Percentiles rank a stretch among this genome's conserved stretches.
phyloP scores from a whole-genome alignment of 2,329 filamentous ascomycete species.

The Emergomyces pasteurianus region DNA sequence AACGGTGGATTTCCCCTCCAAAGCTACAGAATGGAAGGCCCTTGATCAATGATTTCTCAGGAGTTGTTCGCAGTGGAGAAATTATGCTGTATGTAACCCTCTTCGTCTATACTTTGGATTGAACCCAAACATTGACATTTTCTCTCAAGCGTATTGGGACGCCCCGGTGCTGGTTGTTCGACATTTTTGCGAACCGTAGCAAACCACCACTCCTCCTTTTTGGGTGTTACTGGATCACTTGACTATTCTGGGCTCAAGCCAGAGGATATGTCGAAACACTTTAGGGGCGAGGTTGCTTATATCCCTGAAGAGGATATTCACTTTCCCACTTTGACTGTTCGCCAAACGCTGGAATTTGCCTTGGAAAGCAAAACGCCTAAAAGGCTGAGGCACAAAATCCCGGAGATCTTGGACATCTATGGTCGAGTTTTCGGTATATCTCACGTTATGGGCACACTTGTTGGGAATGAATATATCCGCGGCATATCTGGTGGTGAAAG shows the following conservation, averaged over 20 bases:
- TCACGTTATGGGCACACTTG: constrained; percentile 71
- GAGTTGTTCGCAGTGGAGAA: constrained; percentile 52
- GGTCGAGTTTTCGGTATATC: constrained; percentile 59
- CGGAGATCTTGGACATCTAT: constrained; percentile 33
- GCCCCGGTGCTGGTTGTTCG: constrained; percentile 57
- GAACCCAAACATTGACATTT: neutral
- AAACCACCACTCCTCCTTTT: constrained; percentile 67
- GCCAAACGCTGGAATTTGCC: constrained; percentile 75
- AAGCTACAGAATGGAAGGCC: constrained; percentile 36
- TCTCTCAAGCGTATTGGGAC: constrained; percentile 41
- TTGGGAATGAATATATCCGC: constrained; percentile 69
- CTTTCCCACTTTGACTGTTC: constrained; percentile 71
- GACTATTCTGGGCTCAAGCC: constrained; percentile 55
- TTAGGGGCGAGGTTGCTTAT: constrained; percentile 72
- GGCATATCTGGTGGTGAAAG: constrained; percentile 70
- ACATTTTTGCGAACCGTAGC: constrained; percentile 75
- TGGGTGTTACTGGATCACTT: constrained; percentile 53
- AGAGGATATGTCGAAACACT: constrained; percentile 60
- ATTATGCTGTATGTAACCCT: constrained; percentile 44
- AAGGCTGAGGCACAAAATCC: constrained; percentile 53
- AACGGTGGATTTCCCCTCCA: constrained; percentile 35
- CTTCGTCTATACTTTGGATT: neutral
- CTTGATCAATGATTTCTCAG: constrained; percentile 52
- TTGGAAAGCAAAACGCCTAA: constrained; percentile 73
- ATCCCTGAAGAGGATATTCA: constrained; percentile 79